A percentile compares a stretch with the other conserved stretches of the same genome.
Conservation (phyloP, 2,329 filamentous ascomycete species). For the Aspergillus eucalypticola region DNA sequence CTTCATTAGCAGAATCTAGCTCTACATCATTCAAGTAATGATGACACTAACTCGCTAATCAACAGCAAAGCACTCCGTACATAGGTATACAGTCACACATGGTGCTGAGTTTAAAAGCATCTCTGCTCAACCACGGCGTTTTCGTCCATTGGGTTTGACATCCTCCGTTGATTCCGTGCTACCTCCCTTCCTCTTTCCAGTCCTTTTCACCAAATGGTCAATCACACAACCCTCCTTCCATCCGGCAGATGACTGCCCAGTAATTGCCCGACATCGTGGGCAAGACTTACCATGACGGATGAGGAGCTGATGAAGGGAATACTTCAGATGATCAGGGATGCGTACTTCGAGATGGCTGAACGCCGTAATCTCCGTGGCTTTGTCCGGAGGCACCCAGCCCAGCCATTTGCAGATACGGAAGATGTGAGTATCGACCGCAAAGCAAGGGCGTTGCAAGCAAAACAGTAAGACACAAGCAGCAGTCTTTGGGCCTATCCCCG, state of each 20-base stretch:
- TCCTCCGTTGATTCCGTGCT: not conserved
- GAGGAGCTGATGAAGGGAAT: conserved; percentile 62
- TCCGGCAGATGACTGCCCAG: conserved; percentile 59
- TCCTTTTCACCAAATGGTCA: conserved; percentile 61
- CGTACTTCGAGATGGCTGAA: conserved; percentile 62
- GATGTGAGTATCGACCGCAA: conserved; percentile 68
- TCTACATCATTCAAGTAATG: too few species aligned
- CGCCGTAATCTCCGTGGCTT: conserved; percentile 50
- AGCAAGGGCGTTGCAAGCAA: conserved; percentile 63
- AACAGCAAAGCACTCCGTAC: too few species aligned
- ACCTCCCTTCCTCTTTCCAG: conserved; percentile 50
- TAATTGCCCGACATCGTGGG: conserved; percentile 61
- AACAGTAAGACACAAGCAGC: conserved; percentile 66
- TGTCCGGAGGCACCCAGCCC: conserved; percentile 58
- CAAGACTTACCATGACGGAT: conserved; percentile 65
- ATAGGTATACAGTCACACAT: too few species aligned
- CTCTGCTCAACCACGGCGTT: not conserved
- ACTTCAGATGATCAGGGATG: conserved; percentile 64
- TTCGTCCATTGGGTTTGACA: conserved; percentile 5
- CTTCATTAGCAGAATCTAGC: too few species aligned
- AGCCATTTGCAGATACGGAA: conserved; percentile 64
- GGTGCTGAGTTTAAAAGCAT: not conserved
- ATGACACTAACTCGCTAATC: too few species aligned
- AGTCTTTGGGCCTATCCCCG: conserved; percentile 67
- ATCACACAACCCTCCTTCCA: conserved; percentile 67